phyloP scores from a whole-genome alignment of 2,329 filamentous ascomycete species.

The Sporothrix mexicana region DNA sequence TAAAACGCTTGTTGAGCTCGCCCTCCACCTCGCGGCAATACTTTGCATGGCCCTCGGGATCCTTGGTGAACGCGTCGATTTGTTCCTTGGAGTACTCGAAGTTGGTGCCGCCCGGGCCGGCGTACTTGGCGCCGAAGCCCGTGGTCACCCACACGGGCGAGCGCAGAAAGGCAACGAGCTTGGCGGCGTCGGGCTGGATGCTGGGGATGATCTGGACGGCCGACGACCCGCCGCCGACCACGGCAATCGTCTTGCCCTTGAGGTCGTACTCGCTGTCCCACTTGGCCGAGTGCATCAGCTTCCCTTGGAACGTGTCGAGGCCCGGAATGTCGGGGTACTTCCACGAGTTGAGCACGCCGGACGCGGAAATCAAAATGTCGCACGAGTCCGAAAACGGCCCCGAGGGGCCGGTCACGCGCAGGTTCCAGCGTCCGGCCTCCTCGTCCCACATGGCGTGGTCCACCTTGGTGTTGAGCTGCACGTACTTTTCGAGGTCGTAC shows the following conservation, averaged over 20 bases:
- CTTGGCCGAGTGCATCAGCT: constrained; percentile 42
- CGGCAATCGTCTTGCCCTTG: constrained; percentile 40
- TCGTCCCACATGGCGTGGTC: constrained; percentile 51
- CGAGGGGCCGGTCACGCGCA: constrained; percentile 40
- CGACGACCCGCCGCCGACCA: constrained; percentile 45
- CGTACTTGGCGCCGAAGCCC: constrained; percentile 8
- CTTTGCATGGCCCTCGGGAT: background rate
- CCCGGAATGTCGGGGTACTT: constrained; percentile 44
- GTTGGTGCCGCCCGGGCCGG: background rate
- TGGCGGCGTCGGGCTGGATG: constrained; percentile 34
- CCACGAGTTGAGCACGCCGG: constrained; percentile 39
- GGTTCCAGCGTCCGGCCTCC: constrained; percentile 45
- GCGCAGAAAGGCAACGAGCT: constrained; percentile 7
- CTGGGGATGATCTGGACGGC: constrained; percentile 43
- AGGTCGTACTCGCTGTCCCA: constrained; percentile 41
- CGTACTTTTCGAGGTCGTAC: constrained; percentile 48
- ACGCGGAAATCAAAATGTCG: constrained; percentile 37
- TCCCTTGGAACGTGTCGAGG: constrained; percentile 43
- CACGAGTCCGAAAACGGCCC: constrained; percentile 35
- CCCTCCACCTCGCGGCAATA: constrained; percentile 7
- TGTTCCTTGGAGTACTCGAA: background rate
- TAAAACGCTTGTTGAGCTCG: constrained; percentile 11
- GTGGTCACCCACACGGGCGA: background rate
- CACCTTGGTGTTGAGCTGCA: constrained; percentile 46
- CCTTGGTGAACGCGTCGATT: background rate